These are phyloP conservation scores for Aspergillus flavus DNA, from an alignment of 2,329 filamentous ascomycete genomes.

Conservation along the genomic window DNA sequence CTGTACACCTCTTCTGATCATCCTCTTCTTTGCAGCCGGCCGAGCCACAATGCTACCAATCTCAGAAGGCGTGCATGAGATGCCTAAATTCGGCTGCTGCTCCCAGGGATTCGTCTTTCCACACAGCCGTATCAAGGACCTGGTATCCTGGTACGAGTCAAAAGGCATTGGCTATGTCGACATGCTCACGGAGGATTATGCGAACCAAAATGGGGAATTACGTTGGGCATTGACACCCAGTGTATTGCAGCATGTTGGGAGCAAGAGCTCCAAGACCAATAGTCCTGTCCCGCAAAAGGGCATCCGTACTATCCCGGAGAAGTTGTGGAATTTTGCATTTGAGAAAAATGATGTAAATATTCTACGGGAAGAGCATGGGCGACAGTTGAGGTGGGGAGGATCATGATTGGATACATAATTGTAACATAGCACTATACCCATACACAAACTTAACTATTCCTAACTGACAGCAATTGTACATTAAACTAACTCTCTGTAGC, in stretches of 20 bases:
- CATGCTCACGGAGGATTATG: constrained; percentile 46
- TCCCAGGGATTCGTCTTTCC: constrained; percentile 50
- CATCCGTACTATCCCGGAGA: background rate
- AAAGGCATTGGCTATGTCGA: constrained; percentile 42
- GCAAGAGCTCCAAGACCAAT: constrained; percentile 39
- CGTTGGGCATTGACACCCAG: constrained; percentile 48
- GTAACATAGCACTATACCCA: background rate
- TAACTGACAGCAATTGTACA: too few species aligned
- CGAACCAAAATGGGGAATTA: constrained; percentile 39
- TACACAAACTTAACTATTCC: background rate
- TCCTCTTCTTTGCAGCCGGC: constrained; percentile 46
- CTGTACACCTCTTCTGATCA: constrained; percentile 31
- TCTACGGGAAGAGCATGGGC: background rate
- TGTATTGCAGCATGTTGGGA: constrained; percentile 49
- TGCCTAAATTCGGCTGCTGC: constrained; percentile 49
- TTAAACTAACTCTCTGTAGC: background rate
- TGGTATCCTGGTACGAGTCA: constrained; percentile 36
- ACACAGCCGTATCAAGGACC: constrained; percentile 27
- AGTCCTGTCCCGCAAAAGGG: background rate
- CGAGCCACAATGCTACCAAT: constrained; percentile 42
- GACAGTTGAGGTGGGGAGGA: background rate
- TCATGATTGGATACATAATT: background rate
- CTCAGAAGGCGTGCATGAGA: constrained; percentile 40
- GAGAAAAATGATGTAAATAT: background rate
- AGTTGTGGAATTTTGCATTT: background rate